A percentile compares a stretch with the other conserved stretches of the same genome.
Conservation (phyloP, 345 rosid species). For the Citrus trifoliata region DNA sequence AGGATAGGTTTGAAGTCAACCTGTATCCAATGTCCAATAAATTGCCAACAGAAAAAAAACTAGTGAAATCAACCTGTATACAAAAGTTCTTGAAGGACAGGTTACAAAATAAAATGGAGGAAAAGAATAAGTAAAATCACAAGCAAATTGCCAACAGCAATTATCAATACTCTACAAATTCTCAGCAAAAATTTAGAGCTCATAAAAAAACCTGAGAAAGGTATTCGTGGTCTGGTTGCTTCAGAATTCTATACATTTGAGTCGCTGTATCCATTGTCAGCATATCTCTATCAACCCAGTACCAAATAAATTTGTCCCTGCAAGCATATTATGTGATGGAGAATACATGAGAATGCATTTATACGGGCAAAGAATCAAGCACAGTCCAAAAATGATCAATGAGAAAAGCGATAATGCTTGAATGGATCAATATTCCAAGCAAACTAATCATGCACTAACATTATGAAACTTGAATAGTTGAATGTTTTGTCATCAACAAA, state of each 20-base stretch:
- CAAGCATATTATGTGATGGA: slow-evolving; percentile 11
- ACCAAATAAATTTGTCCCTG: slow-evolving; percentile 71
- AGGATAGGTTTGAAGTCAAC: slow-evolving; percentile 86
- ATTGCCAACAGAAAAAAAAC: slow-evolving; percentile 3
- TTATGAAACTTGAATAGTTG: not conserved
- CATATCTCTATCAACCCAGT: slow-evolving; percentile 76
- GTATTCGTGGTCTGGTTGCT: slow-evolving; percentile 62
- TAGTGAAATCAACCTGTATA: not conserved
- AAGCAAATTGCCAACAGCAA: not conserved
- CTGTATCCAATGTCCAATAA: slow-evolving; percentile 33
- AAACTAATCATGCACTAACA: not conserved
- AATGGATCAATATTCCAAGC: not conserved
- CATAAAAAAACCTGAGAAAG: slow-evolving; percentile 61
- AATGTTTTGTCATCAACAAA: not conserved
- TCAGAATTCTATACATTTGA: slow-evolving; percentile 62
- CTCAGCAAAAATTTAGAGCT: not conserved
- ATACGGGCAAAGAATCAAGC: not conserved
- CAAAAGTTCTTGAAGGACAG: too few species aligned
- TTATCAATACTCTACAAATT: not conserved
- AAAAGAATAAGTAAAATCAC: not conserved
- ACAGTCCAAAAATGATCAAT: not conserved
- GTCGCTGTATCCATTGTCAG: slow-evolving; percentile 64
- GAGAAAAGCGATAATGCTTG: not conserved
- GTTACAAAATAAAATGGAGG: slow-evolving; percentile 2
- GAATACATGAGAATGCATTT: not conserved